Evolutionary conservation across 108 stramenopile species (phyloP).

Genomic region (Craspedostauros australis): DNA sequence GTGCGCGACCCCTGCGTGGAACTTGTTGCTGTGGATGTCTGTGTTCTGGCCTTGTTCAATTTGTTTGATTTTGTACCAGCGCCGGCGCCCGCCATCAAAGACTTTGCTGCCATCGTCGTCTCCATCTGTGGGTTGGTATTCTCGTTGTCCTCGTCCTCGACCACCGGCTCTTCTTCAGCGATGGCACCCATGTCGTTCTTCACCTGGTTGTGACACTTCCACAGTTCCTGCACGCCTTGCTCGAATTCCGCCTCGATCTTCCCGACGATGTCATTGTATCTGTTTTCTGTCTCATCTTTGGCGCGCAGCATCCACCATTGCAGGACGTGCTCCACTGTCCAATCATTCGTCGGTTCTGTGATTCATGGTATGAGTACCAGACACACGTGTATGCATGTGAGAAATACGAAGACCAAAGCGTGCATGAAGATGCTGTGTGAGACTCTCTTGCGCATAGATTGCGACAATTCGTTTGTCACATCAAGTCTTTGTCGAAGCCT

Average conservation of each 20-base stretch:
- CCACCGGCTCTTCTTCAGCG: neutral
- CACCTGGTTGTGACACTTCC: constrained; percentile 43
- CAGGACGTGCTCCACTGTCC: constrained; percentile 74
- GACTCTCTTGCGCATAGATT: no score
- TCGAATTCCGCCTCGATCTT: constrained; percentile 34
- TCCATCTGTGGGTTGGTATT: constrained; percentile 28
- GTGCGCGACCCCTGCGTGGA: neutral
- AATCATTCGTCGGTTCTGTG: constrained; percentile 48
- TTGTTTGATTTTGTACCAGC: neutral
- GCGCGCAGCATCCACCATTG: constrained; percentile 61
- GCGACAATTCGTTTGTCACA: no score
- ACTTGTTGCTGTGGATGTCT: neutral
- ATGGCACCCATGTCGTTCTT: no score
- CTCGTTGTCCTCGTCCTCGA: neutral
- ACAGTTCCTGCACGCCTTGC: constrained; percentile 39
- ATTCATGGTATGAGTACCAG: neutral
- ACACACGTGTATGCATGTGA: constrained; percentile 15
- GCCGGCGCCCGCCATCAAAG: neutral
- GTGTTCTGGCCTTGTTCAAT: neutral
- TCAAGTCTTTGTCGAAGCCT: no score
- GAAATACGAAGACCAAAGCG: constrained; percentile 94
- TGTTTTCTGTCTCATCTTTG: constrained; percentile 30
- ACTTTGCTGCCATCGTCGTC: constrained; percentile 8
- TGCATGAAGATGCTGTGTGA: no score
- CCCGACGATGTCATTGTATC: constrained; percentile 29